Base-by-base conservation (phyloP, 352 stramenopile genomes). In the Phytophthora syringae region DNA sequence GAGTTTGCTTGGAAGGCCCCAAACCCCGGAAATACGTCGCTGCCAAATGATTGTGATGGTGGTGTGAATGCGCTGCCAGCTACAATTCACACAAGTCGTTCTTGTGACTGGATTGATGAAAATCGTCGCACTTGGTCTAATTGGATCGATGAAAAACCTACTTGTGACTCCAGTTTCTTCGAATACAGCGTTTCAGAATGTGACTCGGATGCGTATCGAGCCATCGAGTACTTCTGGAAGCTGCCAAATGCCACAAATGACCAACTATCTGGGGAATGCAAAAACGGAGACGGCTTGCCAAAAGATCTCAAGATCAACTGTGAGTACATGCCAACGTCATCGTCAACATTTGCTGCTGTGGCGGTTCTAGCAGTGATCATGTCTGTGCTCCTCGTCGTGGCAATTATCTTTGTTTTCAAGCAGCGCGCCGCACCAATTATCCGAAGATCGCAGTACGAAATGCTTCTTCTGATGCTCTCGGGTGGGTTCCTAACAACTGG, bases 11-110 rank as follows among this genome's bases (percentile, higher is more conserved):
- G 81, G 79, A 71, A 51, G 5, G 22, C 48, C 0, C 77, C 81
- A 5, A 60, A 85, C 37, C 80, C 78, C 15, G 60, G 51, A 3
- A 72, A 89, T 40, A 25, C 36, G 0, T 56, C 62, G 0, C 13
- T 77, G 25, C 76, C 80, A 27, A 83, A 79, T 48, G 54, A 70
- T 21, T 89, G 80, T 32, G 76, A 88, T 16, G 78, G 78, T 13
- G 72, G 74, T 2, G 51, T 77, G 15, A 11, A 44, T 2, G 28
- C 13, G 13, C 39, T 82, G 2, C 80, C 80, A 1, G 44, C 30
- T 0, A 44, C 71, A 0, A 60, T 84, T 1, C 12, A 20, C 13
- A 85, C 74, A 3, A 88, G 74, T 27, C 74, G 72, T 0, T 83
- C 76, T 10, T 86, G 80, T 43, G 72, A 76, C 5, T 88, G 80